Evolutionary conservation across 352 stramenopile genomes (phyloP).

Genomic region (Phytophthora vignae): DNA sequence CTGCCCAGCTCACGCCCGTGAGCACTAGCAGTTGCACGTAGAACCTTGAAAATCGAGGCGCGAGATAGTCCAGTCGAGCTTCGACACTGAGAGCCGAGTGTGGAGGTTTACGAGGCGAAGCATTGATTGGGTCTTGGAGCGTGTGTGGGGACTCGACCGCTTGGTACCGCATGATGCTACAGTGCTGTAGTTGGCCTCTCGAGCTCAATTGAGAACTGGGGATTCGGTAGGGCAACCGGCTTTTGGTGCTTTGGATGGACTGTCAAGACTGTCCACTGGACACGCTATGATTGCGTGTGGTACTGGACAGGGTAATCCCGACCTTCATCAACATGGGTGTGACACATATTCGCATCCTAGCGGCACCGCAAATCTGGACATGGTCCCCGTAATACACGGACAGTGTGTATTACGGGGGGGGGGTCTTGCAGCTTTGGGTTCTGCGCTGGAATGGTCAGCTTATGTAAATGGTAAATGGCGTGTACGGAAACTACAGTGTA

Average conservation of each 20-base stretch:
- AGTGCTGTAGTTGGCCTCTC: not conserved
- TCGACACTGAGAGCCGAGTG: not conserved
- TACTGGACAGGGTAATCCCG: slow-evolving; percentile 9
- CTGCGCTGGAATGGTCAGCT: not conserved
- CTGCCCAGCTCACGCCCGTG: slow-evolving; percentile 45
- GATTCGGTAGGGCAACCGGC: not conserved
- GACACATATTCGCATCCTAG: slow-evolving; percentile 23
- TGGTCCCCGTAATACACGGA: not conserved
- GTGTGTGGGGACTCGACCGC: slow-evolving; percentile 15
- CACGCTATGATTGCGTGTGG: slow-evolving; percentile 15
- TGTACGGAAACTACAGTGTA: too few species aligned
- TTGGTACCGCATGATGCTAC: slow-evolving; percentile 18
- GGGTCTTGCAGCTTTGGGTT: not conserved
- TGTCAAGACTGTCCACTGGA: slow-evolving; percentile 6
- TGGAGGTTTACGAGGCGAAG: slow-evolving; percentile 15
- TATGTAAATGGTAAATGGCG: too few species aligned
- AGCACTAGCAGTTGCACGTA: slow-evolving; percentile 46
- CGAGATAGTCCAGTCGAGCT: slow-evolving; percentile 29
- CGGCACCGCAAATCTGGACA: slow-evolving; percentile 3
- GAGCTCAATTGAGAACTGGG: slow-evolving; percentile 27
- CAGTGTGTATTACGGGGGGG: not conserved
- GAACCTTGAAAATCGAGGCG: slow-evolving; percentile 35
- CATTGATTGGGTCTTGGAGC: slow-evolving; percentile 1
- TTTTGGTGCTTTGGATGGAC: not conserved
- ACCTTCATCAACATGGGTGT: slow-evolving; percentile 16